Evolutionary conservation across 805 yeast genomes (phyloP), one percentile per base, ranked within the genome.

Genomic region (Tetrapisispora phaffii): DNA sequence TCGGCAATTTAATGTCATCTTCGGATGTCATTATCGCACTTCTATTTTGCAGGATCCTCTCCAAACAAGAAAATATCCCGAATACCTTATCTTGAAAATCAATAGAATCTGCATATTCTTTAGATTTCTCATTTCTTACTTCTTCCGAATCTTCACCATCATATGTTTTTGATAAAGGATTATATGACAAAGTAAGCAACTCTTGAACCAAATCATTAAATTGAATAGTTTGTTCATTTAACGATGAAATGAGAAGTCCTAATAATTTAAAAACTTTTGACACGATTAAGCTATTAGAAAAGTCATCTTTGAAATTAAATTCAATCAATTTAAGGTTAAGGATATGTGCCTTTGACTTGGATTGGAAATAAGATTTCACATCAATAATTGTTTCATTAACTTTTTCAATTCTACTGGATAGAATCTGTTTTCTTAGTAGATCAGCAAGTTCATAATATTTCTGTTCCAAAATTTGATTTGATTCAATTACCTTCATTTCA

Each of bases 71-170:
- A 47, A 85, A 66, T 46, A 77, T 72, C 0, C 76, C 71, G 34
- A 77, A 76, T 0, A 82, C 82, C 47, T 74, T 71, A 47, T 83
- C 94, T 60, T 90, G 97, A 39, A 76, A 80, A 35, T 77, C 76
- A 41, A 90, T 67, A 0, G 95, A 80, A 4, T 73, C 74, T 12
- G 77, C 80, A 61, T 89, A 93, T 55, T 88, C 97, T 41, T 78
- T 83, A 13, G 89, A 88, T 43, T 80, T 78, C 15, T 56, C 61
- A 2, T 80, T 78, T 32, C 58, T 58, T 28, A 49, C 45, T 2
- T 47, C 50, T n/a, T 53, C 54, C 13, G 48, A 47, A 26, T 47
- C 44, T 15, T 46, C 44, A 5, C 26, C 39, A 21, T 47, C 45
- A 39, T 55, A 58, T 12, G 55, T 55, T 24, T 51, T 61, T 3